Evolutionary conservation across 1,284 basidiomycete species (phyloP).

Genomic region (Kwoniella shivajii): DNA sequence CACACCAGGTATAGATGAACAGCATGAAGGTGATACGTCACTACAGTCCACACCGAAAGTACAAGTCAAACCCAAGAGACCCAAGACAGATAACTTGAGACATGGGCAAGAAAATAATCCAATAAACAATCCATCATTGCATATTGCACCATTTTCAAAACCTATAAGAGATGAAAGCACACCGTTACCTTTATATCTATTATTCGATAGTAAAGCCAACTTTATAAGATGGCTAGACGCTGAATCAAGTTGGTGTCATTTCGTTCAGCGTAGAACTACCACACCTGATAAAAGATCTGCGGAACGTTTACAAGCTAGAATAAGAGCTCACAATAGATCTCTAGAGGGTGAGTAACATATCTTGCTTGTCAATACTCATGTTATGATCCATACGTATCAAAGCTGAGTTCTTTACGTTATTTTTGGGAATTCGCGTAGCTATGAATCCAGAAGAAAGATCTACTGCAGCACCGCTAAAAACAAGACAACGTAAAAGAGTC

Average conservation of each 20-base stretch:
- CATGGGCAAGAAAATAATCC: slow-evolving; percentile 16
- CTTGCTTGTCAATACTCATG: not conserved
- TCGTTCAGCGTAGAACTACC: slow-evolving; percentile 50
- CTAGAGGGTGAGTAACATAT: slow-evolving; percentile 41
- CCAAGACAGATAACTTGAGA: not conserved
- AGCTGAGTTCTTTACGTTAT: no score
- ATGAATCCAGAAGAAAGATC: slow-evolving; percentile 45
- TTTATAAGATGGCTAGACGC: slow-evolving; percentile 48
- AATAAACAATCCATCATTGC: slow-evolving; percentile 18
- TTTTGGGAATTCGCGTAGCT: slow-evolving; percentile 8
- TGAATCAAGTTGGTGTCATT: slow-evolving; percentile 52
- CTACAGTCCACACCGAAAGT: not conserved
- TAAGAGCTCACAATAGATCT: slow-evolving; percentile 34
- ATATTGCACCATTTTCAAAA: slow-evolving; percentile 37
- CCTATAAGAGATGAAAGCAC: slow-evolving; percentile 35
- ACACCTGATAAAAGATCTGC: slow-evolving; percentile 49
- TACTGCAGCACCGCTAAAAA: slow-evolving; percentile 40
- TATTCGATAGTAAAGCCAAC: slow-evolving; percentile 31
- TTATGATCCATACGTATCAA: not conserved
- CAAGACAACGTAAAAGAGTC: slow-evolving; percentile 40
- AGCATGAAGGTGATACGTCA: not conserved
- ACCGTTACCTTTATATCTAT: slow-evolving; percentile 38
- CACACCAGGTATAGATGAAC: not conserved
- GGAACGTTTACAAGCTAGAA: slow-evolving; percentile 46
- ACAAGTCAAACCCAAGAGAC: not conserved